phyloP scores from a whole-genome alignment of 2,329 filamentous ascomycete genomes.

The Neurospora crassa region DNA sequence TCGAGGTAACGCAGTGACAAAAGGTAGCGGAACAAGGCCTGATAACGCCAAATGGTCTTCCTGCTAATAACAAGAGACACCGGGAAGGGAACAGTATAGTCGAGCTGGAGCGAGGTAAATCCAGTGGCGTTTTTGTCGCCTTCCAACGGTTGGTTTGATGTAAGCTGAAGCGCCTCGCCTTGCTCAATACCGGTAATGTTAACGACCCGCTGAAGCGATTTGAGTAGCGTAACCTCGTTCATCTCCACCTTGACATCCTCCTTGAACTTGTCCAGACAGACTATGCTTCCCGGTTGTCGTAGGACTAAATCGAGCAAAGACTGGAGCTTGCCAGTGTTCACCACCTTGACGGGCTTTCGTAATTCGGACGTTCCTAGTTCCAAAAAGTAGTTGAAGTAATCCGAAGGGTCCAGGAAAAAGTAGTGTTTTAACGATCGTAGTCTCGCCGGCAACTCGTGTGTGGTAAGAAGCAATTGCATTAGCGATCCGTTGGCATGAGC shows the following conservation, averaged over 20 bases:
- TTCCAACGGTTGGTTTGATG: slow-evolving; percentile 53
- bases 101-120: slow-evolving; percentile 86
- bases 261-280: slow-evolving; percentile 92
- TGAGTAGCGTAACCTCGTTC: slow-evolving; percentile 88
- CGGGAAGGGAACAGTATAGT: slow-evolving; percentile 91
- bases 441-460: slow-evolving; percentile 79
- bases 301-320: slow-evolving; percentile 91
- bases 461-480: slow-evolving; percentile 81
- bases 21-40: slow-evolving; percentile 90
- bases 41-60: slow-evolving; percentile 94
- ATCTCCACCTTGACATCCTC: slow-evolving; percentile 97
- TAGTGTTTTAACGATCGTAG: slow-evolving; percentile 93
- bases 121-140: slow-evolving; percentile 81
- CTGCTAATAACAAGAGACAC: slow-evolving; percentile 91
- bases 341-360: slow-evolving; percentile 75
- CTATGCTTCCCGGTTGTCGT: slow-evolving; percentile 90
- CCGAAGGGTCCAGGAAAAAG: slow-evolving; percentile 95
- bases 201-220: slow-evolving; percentile 90
- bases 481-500: slow-evolving; percentile 92
- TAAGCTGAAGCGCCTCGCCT: slow-evolving; percentile 68
- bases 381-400: slow-evolving; percentile 97
- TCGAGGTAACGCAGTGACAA: slow-evolving; percentile 85
- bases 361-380: slow-evolving; percentile 85
- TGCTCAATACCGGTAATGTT: slow-evolving; percentile 94
- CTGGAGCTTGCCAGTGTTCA: slow-evolving; percentile 90